phyloP scores from a whole-genome alignment of 1,284 basidiomycete species.

The Melampsora americana region DNA sequence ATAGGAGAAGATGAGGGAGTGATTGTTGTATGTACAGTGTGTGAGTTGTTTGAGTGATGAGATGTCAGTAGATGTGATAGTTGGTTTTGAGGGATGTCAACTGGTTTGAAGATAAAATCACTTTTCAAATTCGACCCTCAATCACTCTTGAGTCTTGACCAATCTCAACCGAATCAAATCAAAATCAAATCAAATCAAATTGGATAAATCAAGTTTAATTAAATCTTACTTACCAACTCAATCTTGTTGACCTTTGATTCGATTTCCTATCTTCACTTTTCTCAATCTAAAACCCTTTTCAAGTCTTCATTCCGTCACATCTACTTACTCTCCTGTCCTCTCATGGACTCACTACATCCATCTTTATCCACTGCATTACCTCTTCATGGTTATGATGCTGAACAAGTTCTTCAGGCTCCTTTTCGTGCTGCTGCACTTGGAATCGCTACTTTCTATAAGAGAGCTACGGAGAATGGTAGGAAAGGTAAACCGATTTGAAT shows the following conservation, averaged over 20 bases:
- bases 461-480: constrained; percentile 31
- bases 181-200: too few species aligned
- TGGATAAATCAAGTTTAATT: too few species aligned
- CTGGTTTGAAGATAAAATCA: too few species aligned
- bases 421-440: constrained; percentile 39
- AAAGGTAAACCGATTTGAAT: constrained; percentile 21
- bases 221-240: too few species aligned
- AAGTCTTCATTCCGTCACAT: not conserved
- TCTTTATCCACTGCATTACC: constrained; percentile 34
- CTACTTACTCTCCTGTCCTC: not conserved
- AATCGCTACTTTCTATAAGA: constrained; percentile 41
- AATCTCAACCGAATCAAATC: too few species aligned
- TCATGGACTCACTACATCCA: constrained; percentile 36
- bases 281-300: not conserved
- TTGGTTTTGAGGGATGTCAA: too few species aligned
- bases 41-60: too few species aligned
- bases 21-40: too few species aligned
- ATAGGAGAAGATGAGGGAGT: too few species aligned
- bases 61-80: too few species aligned
- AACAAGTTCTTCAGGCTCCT: constrained; percentile 33
- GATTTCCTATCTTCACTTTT: not conserved
- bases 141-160: too few species aligned
- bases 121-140: too few species aligned
- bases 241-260: not conserved
- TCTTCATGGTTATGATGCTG: constrained; percentile 32